Evolutionary conservation across 1,139 yeast species (phyloP), one percentile per base, ranked within the genome.

Genomic region (Dujonia santamariae): DNA sequence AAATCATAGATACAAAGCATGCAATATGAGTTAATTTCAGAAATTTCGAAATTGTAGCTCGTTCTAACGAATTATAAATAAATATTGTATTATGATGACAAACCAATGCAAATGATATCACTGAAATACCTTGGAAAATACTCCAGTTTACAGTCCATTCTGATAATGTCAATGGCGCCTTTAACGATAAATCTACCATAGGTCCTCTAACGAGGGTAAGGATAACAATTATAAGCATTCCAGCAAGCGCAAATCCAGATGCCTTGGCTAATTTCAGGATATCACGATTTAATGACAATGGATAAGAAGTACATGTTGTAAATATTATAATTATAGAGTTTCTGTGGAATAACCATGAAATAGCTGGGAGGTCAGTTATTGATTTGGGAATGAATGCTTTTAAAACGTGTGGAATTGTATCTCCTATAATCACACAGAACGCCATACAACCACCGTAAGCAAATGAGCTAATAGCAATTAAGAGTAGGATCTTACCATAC

Each of bases 401-500:
- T 28, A 90, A 55, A 4, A 90, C 96, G 54, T 87, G 96, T 0
- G 97, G 97, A 26, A 90, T 80, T 0, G 97, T 86, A 51, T 90
- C 97, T 15, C 97, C 97, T 28, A 90, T 86, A 46, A 90, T 90
- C 36, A 90, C 92, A 45, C 96, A 85, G 58, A 87, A 90, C 2
- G 97, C 97, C 72, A 88, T 81, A 45, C 90, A 79, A 0, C 97
- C 97, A 16, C 97, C 97, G 50, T 87, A 82, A 1, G 97, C 97
- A 67, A 90, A 90, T 5, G 85, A 66, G 4, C 94, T 87, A 50
- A 90, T 95, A 0, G 95, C 78, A 4, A 83, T 49, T 15, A 90
- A 65, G 26, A 90, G 78, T 6, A 81, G 49, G 5, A 81, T 58
- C 42, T 82, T 78, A 0, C 97, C 97, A 18, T 64, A 43, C 19